Percentiles rank a stretch among this genome's conserved stretches.
These are phyloP conservation scores for Nemania abortiva DNA, from an alignment of 2,329 filamentous ascomycete species.

Conservation along the genomic window DNA sequence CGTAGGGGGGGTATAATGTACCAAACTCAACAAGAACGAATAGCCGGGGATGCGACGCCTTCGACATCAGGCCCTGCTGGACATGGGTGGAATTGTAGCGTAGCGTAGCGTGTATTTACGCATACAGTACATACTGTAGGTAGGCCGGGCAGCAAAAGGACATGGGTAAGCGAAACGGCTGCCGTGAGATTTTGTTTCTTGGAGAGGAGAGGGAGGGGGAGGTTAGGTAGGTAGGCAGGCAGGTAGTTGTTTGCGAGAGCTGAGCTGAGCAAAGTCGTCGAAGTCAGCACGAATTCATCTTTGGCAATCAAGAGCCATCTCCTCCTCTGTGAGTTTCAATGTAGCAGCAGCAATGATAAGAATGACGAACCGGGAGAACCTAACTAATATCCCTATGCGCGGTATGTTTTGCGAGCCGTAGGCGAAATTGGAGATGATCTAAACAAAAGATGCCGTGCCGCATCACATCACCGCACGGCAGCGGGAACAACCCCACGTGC, in stretches of 20 bases:
- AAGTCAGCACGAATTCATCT: neutral
- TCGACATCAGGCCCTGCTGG: slow-evolving; percentile 11
- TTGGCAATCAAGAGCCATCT: neutral
- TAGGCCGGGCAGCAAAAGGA: neutral
- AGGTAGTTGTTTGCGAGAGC: neutral
- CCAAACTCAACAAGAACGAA: neutral
- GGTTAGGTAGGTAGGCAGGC: too few species aligned
- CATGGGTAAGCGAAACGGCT: slow-evolving; percentile 4
- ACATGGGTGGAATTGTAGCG: slow-evolving; percentile 16
- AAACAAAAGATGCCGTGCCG: neutral
- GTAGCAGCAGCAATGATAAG: too few species aligned
- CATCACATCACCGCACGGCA: neutral
- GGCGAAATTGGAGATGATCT: neutral
- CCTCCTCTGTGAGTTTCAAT: too few species aligned
- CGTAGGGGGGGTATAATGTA: neutral
- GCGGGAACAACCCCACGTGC: neutral
- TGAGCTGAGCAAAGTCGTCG: neutral
- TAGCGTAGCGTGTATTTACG: too few species aligned
- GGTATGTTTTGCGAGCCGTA: neutral
- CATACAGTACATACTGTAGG: too few species aligned
- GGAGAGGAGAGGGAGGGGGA: neutral
- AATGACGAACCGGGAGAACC: neutral
- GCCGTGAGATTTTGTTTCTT: slow-evolving; percentile 1
- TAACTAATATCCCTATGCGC: neutral
- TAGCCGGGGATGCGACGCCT: slow-evolving; percentile 25